Conservation (phyloP, 1,139 yeast species). For the Taiozyma onychis region DNA sequence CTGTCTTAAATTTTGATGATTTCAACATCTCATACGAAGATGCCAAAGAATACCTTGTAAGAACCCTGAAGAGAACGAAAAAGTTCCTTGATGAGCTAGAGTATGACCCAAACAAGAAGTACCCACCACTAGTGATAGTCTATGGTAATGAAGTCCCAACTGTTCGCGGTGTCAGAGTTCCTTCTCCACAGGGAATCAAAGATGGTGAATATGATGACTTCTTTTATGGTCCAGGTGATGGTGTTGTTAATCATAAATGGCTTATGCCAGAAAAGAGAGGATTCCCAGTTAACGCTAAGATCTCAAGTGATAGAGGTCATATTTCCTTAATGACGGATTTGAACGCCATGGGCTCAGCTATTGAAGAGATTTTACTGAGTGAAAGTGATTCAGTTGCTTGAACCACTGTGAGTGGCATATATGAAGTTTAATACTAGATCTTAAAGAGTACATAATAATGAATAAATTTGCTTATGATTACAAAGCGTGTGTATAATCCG, state of each 20-base stretch:
- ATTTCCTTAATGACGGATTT: slow-evolving; percentile 74
- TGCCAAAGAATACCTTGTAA: slow-evolving; percentile 56
- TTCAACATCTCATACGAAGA: slow-evolving; percentile 44
- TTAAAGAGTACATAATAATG: too few species aligned
- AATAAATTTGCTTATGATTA: too few species aligned
- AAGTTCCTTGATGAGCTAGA: slow-evolving; percentile 53
- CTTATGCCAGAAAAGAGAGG: slow-evolving; percentile 73
- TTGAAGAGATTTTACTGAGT: slow-evolving; percentile 52
- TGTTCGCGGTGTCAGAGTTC: slow-evolving; percentile 70
- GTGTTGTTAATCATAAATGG: slow-evolving; percentile 82
- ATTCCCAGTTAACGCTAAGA: slow-evolving; percentile 62
- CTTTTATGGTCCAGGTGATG: slow-evolving; percentile 88
- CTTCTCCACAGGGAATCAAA: slow-evolving; percentile 53
- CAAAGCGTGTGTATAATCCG: too few species aligned
- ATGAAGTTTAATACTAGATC: background rate
- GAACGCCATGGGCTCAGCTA: slow-evolving; percentile 64
- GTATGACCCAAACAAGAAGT: slow-evolving; percentile 42
- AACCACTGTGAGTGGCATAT: background rate
- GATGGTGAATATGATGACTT: slow-evolving; percentile 73
- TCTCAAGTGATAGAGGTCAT: slow-evolving; percentile 66
- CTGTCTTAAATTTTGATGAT: slow-evolving; percentile 1
- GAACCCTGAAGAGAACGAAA: slow-evolving; percentile 58
- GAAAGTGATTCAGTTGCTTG: slow-evolving; percentile 29
- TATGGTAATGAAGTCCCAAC: slow-evolving; percentile 83
- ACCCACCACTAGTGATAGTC: slow-evolving; percentile 81